Percentiles rank a stretch among this genome's conserved stretches.
These are phyloP conservation scores for Paradendryphiella salina DNA, from an alignment of 2,329 filamentous ascomycete species.

Conservation along the genomic window DNA sequence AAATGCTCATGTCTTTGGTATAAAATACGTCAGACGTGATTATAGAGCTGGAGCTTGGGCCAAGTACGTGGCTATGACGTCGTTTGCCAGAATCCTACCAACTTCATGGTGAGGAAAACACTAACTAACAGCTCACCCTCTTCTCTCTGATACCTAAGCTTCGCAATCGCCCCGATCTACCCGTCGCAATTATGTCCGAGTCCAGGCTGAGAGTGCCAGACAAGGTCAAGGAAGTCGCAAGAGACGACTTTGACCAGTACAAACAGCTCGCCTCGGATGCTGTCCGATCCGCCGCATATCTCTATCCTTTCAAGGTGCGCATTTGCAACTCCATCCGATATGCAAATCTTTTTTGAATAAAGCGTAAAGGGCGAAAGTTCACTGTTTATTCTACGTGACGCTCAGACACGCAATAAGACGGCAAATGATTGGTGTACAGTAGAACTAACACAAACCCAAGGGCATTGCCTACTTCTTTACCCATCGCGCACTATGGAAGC, in stretches of 20 bases:
- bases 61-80: conserved; percentile 18
- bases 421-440: background rate
- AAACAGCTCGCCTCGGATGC: conserved; percentile 68
- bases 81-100: conserved; percentile 16
- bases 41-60: conserved; percentile 7
- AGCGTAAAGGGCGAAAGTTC: no score
- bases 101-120: background rate
- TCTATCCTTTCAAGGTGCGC: conserved; percentile 77
- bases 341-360: no score
- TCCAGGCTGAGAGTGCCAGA: conserved; percentile 46
- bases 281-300: conserved; percentile 73
- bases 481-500: conserved; percentile 62
- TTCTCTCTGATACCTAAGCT: conserved; percentile 7
- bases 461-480: conserved; percentile 64
- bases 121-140: conserved; percentile 9
- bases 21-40: background rate
- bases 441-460: conserved; percentile 41
- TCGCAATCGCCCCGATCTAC: conserved; percentile 5
- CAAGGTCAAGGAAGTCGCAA: conserved; percentile 60
- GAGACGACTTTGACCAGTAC: conserved; percentile 72
- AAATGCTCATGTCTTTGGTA: background rate
- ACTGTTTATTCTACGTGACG: no score
- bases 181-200: conserved; percentile 20
- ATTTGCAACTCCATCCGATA: background rate
- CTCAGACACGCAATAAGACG: background rate